A percentile compares a stretch with the other conserved stretches of the same genome.
Evolutionary conservation across 2,329 filamentous ascomycete genomes (phyloP).

Genomic region (Dryadomyces quercus-mongolicae): DNA sequence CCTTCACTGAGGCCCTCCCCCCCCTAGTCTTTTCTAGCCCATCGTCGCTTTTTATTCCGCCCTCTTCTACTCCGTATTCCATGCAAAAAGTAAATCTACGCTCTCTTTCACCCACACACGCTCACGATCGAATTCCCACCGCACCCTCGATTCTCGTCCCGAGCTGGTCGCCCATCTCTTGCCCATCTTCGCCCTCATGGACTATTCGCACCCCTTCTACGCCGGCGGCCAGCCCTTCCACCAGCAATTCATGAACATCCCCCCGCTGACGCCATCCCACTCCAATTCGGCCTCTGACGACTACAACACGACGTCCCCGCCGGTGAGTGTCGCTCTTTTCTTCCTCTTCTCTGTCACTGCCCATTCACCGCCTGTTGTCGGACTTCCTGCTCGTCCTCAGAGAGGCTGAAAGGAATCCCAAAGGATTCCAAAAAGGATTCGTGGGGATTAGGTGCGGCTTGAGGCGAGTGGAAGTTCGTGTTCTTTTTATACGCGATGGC

Average conservation of each 20-base stretch:
- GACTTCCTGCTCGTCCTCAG: neutral
- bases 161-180: neutral
- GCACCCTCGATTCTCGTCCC: too few species aligned
- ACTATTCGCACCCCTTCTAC: constrained; percentile 38
- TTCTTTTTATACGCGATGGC: neutral
- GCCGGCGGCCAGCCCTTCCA: constrained; percentile 37
- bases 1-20: neutral
- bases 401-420: neutral
- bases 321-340: constrained; percentile 28
- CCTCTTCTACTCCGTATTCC: neutral
- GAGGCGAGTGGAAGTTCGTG: neutral
- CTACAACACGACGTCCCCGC: constrained; percentile 40
- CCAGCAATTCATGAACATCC: constrained; percentile 40
- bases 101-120: too few species aligned
- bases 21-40: neutral
- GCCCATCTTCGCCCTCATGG: constrained; percentile 26
- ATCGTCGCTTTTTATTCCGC: neutral
- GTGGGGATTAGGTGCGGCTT: neutral
- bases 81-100: too few species aligned
- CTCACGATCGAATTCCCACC: too few species aligned
- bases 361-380: too few species aligned
- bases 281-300: constrained; percentile 44
- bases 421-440: neutral
- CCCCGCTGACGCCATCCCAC: constrained; percentile 42
- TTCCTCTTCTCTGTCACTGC: neutral